Percentiles rank a stretch among this genome's conserved stretches.
Conservation (phyloP, 2,329 filamentous ascomycete species). For the Colletotrichum abscissum region DNA sequence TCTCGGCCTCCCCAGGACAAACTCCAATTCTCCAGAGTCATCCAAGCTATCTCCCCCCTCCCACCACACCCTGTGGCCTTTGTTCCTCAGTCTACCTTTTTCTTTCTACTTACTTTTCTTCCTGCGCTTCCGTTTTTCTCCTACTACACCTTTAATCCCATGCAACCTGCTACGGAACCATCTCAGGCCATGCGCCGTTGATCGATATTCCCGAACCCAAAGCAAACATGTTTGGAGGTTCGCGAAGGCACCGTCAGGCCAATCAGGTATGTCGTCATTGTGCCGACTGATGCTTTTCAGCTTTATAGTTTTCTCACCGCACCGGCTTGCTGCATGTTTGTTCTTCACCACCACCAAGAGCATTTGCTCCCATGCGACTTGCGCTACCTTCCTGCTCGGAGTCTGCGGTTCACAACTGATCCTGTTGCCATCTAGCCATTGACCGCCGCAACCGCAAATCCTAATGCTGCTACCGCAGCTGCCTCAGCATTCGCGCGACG, state of each 20-base stretch:
- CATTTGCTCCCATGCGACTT: background rate
- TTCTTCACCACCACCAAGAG: background rate
- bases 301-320: background rate
- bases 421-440: conserved; percentile 61
- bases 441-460: conserved; percentile 72
- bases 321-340: background rate
- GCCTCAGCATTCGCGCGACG: conserved; percentile 82
- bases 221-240: conserved; percentile 62
- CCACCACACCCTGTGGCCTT: background rate
- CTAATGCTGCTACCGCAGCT: conserved; percentile 83
- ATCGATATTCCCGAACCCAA: conserved; percentile 23
- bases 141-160: background rate
- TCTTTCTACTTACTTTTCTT: conserved; percentile 1
- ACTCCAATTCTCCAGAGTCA: background rate
- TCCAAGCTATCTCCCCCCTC: background rate
- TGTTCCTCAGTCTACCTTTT: background rate
- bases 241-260: conserved; percentile 60
- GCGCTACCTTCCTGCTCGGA: background rate
- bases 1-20: background rate
- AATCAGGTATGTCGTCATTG: conserved; percentile 52
- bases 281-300: background rate
- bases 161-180: conserved; percentile 39
- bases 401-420: conserved; percentile 32
- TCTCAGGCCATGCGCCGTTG: conserved; percentile 39
- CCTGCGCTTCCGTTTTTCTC: background rate